Evolutionary conservation across 192 early-diverging fungal genomes (phyloP), one percentile per base, ranked within the genome.

Genomic region (Kappamyces sp.): DNA sequence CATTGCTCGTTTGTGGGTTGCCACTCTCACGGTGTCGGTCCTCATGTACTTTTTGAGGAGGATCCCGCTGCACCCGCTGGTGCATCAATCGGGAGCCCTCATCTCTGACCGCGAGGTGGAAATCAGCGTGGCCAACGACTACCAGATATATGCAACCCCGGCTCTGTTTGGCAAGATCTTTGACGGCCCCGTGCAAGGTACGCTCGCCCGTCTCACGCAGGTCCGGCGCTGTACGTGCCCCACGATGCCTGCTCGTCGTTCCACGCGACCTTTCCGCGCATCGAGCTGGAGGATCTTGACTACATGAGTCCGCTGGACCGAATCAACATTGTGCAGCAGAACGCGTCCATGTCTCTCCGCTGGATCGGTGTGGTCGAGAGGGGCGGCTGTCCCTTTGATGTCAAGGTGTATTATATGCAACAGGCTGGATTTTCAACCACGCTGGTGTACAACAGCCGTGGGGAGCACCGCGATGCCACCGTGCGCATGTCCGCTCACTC

Each of bases 301-400:
- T 30, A 37, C 31, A 49, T 29, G 4, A 12, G 45, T 2, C 45
- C 57, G 1, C n/a, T 31, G 12, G 59, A 47, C 29, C 43, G 14
- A n/a, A 57, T 40, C 41, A 15, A 12, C 31, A 11, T 49, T 52
- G 30, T n/a, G n/a, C n/a, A n/a, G n/a, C n/a, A n/a, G n/a, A n/a
- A n/a, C 40, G 8, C n/a, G 29, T 9, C 6, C 41, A 48, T 42
- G 39, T 62, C 57, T 35, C 42, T 9, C 33, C 33, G 15, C 6
- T 67, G 66, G 61, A 47, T 48, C 31, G 71, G 55, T 2, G 43
- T 68, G 2, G 53, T 77, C 3, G 40, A 59, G 9, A 52, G 75
- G 4, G 75, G 75, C 11, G 61, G 65, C 15, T 77, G 75, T 43
- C 66, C 68, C 11, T 77, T 77, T 41, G 69, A 77, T 45, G 49